Conservation (phyloP, 805 yeast genomes). For the Metschnikowia orientalis region DNA sequence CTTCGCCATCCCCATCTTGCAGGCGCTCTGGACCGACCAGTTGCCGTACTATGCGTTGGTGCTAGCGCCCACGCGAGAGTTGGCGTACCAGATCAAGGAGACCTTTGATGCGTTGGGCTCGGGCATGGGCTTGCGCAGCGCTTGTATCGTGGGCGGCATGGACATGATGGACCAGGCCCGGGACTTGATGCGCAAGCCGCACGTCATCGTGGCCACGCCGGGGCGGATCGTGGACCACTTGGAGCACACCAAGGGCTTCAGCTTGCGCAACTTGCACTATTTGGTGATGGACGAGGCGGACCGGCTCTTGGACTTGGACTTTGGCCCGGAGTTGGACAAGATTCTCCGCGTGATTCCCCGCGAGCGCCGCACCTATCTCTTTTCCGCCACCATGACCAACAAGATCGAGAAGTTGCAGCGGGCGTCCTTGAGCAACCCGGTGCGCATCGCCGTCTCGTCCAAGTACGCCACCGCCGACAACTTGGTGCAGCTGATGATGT, state of each 20-base stretch:
- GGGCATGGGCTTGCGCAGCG: constrained; percentile 85
- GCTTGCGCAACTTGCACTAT: constrained; percentile 69
- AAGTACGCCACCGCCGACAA: constrained; percentile 93
- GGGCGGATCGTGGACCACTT: constrained; percentile 91
- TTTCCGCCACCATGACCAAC: constrained; percentile 96
- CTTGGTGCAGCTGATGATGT: constrained; percentile 81
- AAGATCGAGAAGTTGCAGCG: constrained; percentile 93
- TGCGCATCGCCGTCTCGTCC: constrained; percentile 81
- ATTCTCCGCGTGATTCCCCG: constrained; percentile 80
- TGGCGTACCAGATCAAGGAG: constrained; percentile 85
- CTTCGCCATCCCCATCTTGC: constrained; percentile 92
- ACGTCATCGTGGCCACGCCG: constrained; percentile 92
- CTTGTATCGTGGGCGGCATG: constrained; percentile 95
- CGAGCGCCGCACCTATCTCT: constrained; percentile 77
- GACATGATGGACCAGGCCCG: constrained; percentile 97
- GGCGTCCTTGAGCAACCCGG: constrained; percentile 86
- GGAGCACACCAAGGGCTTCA: constrained; percentile 87
- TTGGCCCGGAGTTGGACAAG: constrained; percentile 89
- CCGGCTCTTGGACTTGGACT: constrained; percentile 90
- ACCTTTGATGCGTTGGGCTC: constrained; percentile 93
- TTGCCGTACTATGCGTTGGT: constrained; percentile 86
- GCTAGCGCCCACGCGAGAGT: constrained; percentile 79
- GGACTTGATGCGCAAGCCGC: constrained; percentile 91
- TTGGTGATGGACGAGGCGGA: constrained; percentile 98
- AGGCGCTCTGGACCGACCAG: constrained; percentile 85